Conservation (phyloP, 345 rosid species). For the Hibiscus mutabilis region DNA sequence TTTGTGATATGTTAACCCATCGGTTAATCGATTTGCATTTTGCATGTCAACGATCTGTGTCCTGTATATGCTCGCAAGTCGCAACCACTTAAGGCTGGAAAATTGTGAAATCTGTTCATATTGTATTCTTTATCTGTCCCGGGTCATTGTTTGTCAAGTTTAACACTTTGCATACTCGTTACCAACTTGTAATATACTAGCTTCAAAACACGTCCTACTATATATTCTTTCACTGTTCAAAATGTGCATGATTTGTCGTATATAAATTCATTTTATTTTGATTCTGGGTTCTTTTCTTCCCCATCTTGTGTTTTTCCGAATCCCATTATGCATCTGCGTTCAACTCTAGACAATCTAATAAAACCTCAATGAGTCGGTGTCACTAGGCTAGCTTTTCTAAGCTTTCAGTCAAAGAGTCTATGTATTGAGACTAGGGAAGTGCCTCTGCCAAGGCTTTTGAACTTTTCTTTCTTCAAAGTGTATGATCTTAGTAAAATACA, state of each 20-base stretch:
- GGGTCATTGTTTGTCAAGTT: background rate
- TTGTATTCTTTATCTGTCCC: background rate
- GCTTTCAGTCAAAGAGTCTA: background rate
- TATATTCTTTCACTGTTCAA: background rate
- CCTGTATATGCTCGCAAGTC: background rate
- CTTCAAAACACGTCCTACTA: background rate
- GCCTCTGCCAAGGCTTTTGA: background rate
- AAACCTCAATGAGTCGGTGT: background rate
- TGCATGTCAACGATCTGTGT: conserved; percentile 33
- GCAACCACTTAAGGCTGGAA: background rate
- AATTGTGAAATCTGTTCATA: background rate
- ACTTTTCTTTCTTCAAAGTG: background rate
- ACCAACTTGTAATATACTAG: background rate
- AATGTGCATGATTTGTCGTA: background rate
- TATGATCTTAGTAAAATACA: background rate
- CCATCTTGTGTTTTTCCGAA: background rate
- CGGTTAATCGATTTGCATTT: conserved; percentile 7
- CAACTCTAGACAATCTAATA: background rate
- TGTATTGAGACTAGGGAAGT: background rate
- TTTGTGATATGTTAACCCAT: conserved; percentile 6
- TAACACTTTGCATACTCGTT: background rate
- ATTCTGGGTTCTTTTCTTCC: background rate
- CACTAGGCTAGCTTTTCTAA: background rate
- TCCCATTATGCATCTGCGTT: background rate
- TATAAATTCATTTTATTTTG: background rate